Base-by-base conservation (phyloP, 768 basidiomycete species). In the Boletus rubropictus region DNA sequence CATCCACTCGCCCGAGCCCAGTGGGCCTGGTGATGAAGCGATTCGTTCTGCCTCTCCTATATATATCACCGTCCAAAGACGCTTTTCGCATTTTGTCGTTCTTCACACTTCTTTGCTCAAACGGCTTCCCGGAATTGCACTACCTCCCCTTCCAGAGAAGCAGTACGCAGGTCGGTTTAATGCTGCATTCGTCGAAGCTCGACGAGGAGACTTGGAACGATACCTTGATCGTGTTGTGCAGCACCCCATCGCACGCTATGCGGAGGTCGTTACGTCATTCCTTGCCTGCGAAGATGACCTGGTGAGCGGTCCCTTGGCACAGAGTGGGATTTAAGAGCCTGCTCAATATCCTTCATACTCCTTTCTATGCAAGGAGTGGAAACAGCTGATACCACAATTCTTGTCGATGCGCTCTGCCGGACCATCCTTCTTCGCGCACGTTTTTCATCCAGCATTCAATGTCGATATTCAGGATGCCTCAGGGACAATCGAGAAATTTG, bases 381-480 rank as follows among this genome's bases (percentile, higher is more conserved):
- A 75, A 57, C 75, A 76, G 34, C 67, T 79, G 18, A 72, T 81
- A 18, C 82, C 81, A 7, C 74, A 74, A 53, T 78, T 83, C 53
- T 68, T 85, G 2, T 67, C 79, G 4, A 71, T 80, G 51, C 77
- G 78, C 3, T 72, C 85, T 10, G 79, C 84, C n/a, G 87, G 86
- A 1, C 79, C 87, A 8, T 69, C 78, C 1, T 92, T 91, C 60
- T 89, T 84, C 57, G 80, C 83, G 1, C 80, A 79, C 34, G 82
- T 91, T 1, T 90, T 82, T 56, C 90, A 93, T 56, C 90, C 89
- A 3, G 84, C 78, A 0, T 93, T 88, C 67, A 92, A 92, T 58
- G 59, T 92, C 22, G 89, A 93, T 52, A 60, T 73, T 0, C 81
- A 85, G 34, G 90, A 92, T 21, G 83, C 86, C 0, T 62, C 68